Evolutionary conservation across 805 yeast species (phyloP), one percentile per base, ranked within the genome.

Genomic region (Metschnikowia anglica): DNA sequence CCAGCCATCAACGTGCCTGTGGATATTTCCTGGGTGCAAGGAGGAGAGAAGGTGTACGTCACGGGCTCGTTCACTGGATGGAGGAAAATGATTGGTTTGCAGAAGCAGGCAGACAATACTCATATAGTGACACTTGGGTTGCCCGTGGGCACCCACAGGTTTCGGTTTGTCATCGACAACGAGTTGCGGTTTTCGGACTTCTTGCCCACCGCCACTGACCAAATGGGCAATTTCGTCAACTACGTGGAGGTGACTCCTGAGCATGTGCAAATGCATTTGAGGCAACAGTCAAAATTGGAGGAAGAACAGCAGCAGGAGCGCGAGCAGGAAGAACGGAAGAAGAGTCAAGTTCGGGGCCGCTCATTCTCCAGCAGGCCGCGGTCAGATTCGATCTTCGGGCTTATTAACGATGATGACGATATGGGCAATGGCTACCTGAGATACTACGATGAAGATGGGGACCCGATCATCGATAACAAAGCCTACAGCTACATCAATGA

Each of bases 31-130:
- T 91, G 99, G 99, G 82, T 81, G 13, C 96, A 91, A 63, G 98
- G 98, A n/a, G 99, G 99, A 47, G 79, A 79, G 37, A 86, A 86
- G 56, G 98, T 93, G 2, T 93, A 89, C 62, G 96, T 91, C 11
- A 93, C 97, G 26, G 99, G 99, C 37, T 86, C 97, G 0, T 91
- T 91, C 66, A 93, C 99, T 0, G 97, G 96, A 3, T 93, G 99
- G 98, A 74, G 97, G 53, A 91, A 90, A 65, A 91, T 93, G 98
- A 90, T 91, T 58, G 95, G 95, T 29, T 70, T 93, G 55, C 75
- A 75, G 23, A 71, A 70, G 63, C 78, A 63, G 65, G 71, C 55
- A 8, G 80, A 81, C 53, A 74, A 74, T 17, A 70, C 73, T 28
- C 83, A 83, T 55, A 72, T 80, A 34, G 84, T 88, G 19, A 83